phyloP scores from a whole-genome alignment of 495 filamentous ascomycete species.

The Tuber umbilicatum region DNA sequence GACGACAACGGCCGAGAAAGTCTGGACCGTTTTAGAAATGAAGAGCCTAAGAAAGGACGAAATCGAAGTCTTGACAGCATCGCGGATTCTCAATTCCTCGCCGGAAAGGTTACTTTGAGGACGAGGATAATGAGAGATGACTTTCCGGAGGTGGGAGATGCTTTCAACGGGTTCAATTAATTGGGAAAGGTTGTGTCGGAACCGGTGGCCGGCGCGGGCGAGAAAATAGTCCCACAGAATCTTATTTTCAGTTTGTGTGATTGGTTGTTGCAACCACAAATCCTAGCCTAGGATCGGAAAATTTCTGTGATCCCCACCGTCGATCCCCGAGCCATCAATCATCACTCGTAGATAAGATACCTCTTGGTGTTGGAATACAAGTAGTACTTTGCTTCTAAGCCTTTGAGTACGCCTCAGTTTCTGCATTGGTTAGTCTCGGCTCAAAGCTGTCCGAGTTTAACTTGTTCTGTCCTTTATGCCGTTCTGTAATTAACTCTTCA shows the following conservation, averaged over 20 bases:
- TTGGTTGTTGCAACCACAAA: neutral
- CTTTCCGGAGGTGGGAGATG: neutral
- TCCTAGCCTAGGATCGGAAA: neutral
- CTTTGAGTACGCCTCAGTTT: too few species aligned
- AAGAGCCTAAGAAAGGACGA: slow-evolving; percentile 2
- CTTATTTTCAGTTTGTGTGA: neutral
- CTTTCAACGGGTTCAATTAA: neutral
- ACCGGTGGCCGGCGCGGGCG: neutral
- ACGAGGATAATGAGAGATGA: neutral
- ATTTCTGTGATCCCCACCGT: neutral
- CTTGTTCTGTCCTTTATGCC: too few species aligned
- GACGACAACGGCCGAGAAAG: slow-evolving; percentile 1
- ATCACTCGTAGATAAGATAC: neutral
- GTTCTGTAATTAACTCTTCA: too few species aligned
- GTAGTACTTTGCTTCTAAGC: too few species aligned
- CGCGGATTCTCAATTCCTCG: neutral
- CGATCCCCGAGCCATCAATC: neutral
- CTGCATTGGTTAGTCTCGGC: too few species aligned
- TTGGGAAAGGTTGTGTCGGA: neutral
- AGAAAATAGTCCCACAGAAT: neutral
- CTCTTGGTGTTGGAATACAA: too few species aligned
- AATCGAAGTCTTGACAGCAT: slow-evolving; percentile 31
- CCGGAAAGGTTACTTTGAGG: neutral
- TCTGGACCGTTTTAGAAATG: neutral
- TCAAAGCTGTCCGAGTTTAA: too few species aligned